Conservation (phyloP, 129 eudicot species). For the carrot (Daucus carota) region DH1_v3.0 NC_030381.2:34530501-34531000, state of each 20-base stretch:
- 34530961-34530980: conserved; percentile 38
- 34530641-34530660: background rate
- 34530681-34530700: background rate
- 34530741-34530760: too few species aligned
- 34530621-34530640: background rate
- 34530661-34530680: background rate
- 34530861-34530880: conserved; percentile 37
- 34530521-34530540: background rate
- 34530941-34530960: conserved; percentile 25
- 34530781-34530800: background rate
- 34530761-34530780: conserved; percentile 1
- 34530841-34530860: conserved; percentile 7
- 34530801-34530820: background rate
- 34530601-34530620: background rate
- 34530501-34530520: background rate
- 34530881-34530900: background rate
- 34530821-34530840: background rate
- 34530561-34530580: background rate
- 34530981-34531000: conserved; percentile 18
- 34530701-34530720: background rate
- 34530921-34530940: conserved; percentile 38
- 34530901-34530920: conserved; percentile 47
- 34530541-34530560: background rate
- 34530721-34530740: background rate
- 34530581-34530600: background rate